Evolutionary conservation across 805 yeast species (phyloP), one percentile per base, ranked within the genome.

Genomic region (Metschnikowia chrysomelidarum): DNA sequence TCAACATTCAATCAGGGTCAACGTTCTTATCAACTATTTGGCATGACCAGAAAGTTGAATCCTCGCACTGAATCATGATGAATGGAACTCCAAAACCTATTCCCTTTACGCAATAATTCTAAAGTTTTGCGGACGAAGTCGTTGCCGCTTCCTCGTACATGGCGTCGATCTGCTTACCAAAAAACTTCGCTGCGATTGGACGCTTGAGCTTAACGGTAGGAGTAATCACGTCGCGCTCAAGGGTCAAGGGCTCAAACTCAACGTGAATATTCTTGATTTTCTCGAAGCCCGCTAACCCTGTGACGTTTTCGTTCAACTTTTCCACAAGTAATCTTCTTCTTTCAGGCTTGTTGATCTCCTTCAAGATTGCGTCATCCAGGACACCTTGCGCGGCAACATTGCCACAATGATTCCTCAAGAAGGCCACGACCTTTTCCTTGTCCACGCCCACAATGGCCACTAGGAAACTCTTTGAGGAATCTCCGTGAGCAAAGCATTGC

Each of bases 141-240:
- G 63, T 41, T 4, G 61, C 56, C 3, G 81, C 81, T 44, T 78
- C 80, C 5, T 50, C 30, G 41, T 78, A 78, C 60, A 78, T 51
- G 5, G 40, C 46, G 17, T 63, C 63, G 27, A 78, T 56, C 19
- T 59, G 64, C 7, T 52, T 45, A 26, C 57, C 52, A 49, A 70
- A 77, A 22, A 56, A 60, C 49, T 66, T 65, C 25, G 67, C 66
- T 0, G 80, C 78, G 18, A 63, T 60, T 2, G 69, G 59, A 39
- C 85, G 62, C 54, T 75, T 76, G 34, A 76, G 43, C 36, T 49
- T 49, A 22, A 57, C 45, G 7, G 62, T 57, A 12, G 62, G 60
- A 7, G 62, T 56, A 17, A 57, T 38, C 17, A 55, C 48, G 31
- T 55, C 50, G 17, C 57, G 26, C 23, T 52, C 57, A 22, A 53